phyloP scores from a whole-genome alignment of 2,329 filamentous ascomycete genomes.

The Colletotrichum chrysophilum region DNA sequence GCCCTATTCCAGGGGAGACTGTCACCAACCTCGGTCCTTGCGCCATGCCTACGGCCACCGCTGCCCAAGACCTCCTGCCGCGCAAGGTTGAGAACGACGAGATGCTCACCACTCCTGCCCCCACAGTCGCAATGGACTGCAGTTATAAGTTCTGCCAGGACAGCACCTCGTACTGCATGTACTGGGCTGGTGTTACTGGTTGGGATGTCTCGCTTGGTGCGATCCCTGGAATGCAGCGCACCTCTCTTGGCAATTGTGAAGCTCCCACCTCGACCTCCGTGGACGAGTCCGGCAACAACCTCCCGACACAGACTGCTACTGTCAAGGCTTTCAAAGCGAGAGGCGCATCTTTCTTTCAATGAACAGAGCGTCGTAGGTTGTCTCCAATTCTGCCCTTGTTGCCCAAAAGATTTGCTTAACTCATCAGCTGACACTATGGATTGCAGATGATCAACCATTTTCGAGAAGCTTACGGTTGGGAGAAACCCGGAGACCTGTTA shows the following conservation, averaged over 20 bases:
- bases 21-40: conserved; percentile 13
- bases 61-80: not conserved
- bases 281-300: not conserved
- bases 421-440: not conserved
- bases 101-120: not conserved
- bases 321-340: not conserved
- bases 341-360: not conserved
- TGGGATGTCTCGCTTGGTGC: conserved; percentile 36
- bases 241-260: conserved; percentile 34
- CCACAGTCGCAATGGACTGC: conserved; percentile 30
- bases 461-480: not conserved
- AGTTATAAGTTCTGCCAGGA: conserved; percentile 29
- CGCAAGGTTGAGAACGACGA: not conserved
- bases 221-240: conserved; percentile 41
- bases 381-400: not conserved
- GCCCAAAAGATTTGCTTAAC: not conserved
- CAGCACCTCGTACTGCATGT: conserved; percentile 41
- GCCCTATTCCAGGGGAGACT: conserved; percentile 34
- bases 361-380: not conserved
- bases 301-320: not conserved
- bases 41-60: not conserved
- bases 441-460: not conserved
- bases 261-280: not conserved
- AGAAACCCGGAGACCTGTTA: not conserved
- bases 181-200: conserved; percentile 41